These are phyloP conservation scores for Zangia roseola DNA, from an alignment of 768 basidiomycete species.

Conservation along the genomic window DNA sequence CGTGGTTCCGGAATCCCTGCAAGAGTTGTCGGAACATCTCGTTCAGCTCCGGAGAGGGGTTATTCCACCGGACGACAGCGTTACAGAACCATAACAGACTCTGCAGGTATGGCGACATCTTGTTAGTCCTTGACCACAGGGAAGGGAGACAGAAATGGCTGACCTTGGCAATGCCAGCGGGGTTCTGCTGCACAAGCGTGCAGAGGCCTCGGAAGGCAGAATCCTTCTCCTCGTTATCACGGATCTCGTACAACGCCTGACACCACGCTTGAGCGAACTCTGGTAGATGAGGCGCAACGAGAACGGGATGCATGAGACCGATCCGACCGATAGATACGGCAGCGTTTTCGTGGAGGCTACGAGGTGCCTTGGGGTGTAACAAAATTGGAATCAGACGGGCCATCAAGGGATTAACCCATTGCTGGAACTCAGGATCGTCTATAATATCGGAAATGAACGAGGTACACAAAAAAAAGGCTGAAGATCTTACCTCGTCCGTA, in stretches of 20 bases:
- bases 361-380: slow-evolving; percentile 87
- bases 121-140: slow-evolving; percentile 5
- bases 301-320: slow-evolving; percentile 84
- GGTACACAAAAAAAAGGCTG: background rate
- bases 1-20: slow-evolving; percentile 86
- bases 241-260: slow-evolving; percentile 94
- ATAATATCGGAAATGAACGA: slow-evolving; percentile 9
- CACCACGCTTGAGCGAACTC: slow-evolving; percentile 97
- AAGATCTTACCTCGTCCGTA: slow-evolving; percentile 66
- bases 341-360: slow-evolving; percentile 95
- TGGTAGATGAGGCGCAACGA: slow-evolving; percentile 86
- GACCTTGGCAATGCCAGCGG: slow-evolving; percentile 90
- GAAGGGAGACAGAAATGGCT: slow-evolving; percentile 22
- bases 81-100: slow-evolving; percentile 98
- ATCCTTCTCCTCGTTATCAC: slow-evolving; percentile 99
- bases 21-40: slow-evolving; percentile 91
- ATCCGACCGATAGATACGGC: slow-evolving; percentile 97
- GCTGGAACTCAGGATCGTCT: slow-evolving; percentile 87
- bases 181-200: slow-evolving; percentile 92
- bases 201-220: slow-evolving; percentile 98
- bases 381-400: slow-evolving; percentile 90
- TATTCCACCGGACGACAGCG: slow-evolving; percentile 93
- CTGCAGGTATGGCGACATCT: slow-evolving; percentile 39
- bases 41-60: slow-evolving; percentile 88
- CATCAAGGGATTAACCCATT: slow-evolving; percentile 87